These are phyloP conservation scores for Colletotrichum sp. DNA, from an alignment of 2,329 filamentous ascomycete species.

Conservation along the genomic window DNA sequence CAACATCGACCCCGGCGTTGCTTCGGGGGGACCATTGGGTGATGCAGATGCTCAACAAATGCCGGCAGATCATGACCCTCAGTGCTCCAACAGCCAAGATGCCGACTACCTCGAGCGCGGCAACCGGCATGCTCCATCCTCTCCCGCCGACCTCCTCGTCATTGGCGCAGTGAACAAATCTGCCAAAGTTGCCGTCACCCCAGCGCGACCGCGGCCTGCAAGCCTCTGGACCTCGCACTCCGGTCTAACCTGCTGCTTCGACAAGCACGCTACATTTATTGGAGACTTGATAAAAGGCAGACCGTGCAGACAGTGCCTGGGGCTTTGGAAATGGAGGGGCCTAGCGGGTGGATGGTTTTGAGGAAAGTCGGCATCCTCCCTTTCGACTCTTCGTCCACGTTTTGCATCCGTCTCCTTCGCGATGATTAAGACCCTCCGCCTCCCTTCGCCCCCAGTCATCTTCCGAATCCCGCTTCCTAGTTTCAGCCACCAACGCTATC, in stretches of 20 bases:
- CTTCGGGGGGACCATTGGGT: not conserved
- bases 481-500: no score
- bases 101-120: not conserved
- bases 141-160: not conserved
- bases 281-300: not conserved
- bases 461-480: no score
- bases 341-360: not conserved
- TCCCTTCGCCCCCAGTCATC: not conserved
- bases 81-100: not conserved
- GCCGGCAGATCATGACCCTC: not conserved
- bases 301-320: not conserved
- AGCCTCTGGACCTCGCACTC: not conserved
- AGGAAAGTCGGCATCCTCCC: not conserved
- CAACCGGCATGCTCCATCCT: not conserved
- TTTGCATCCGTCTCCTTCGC: not conserved
- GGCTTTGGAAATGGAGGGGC: not conserved
- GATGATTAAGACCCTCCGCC: not conserved
- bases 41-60: not conserved
- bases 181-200: not conserved
- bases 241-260: not conserved
- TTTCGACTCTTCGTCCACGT: not conserved
- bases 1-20: not conserved
- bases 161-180: fast-evolving
- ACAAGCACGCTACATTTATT: not conserved
- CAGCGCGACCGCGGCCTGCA: not conserved